Evolutionary conservation across 306 rosid genomes (phyloP).

Genomic region (Cicer yamashitae): DNA sequence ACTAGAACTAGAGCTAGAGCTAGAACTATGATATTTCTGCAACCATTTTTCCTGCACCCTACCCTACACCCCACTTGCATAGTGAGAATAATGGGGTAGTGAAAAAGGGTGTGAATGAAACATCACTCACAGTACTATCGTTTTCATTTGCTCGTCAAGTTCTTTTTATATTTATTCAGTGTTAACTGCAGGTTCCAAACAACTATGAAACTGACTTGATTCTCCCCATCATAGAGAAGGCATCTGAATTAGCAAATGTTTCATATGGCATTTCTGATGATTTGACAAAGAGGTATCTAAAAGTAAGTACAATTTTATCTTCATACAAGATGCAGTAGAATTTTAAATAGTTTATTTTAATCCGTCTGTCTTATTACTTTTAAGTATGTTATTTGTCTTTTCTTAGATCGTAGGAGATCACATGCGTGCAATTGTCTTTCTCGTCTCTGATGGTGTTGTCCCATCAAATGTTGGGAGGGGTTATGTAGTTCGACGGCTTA

Average conservation of each 20-base stretch:
- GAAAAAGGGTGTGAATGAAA: constrained; percentile 7
- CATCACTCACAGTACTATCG: constrained; percentile 10
- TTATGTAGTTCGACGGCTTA: constrained; percentile 87
- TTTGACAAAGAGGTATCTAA: constrained; percentile 69
- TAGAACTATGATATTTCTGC: constrained; percentile 2
- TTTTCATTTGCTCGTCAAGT: constrained; percentile 39
- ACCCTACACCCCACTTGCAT: not conserved
- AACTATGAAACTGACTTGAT: constrained; percentile 95
- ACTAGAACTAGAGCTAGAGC: constrained; percentile 12
- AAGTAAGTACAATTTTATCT: constrained; percentile 63
- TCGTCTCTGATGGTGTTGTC: constrained; percentile 88
- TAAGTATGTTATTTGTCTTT: constrained; percentile 25
- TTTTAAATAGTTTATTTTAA: constrained; percentile 40
- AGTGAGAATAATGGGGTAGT: not conserved
- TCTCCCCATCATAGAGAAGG: constrained; percentile 86
- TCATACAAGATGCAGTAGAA: constrained; percentile 23
- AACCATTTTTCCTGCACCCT: not conserved
- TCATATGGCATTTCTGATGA: constrained; percentile 71
- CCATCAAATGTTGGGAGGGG: constrained; percentile 96
- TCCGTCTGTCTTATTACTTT: constrained; percentile 10
- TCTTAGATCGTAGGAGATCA: constrained; percentile 91
- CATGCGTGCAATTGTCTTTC: constrained; percentile 94
- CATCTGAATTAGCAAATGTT: constrained; percentile 75
- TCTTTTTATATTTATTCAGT: constrained; percentile 39
- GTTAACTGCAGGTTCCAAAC: constrained; percentile 81